Evolutionary conservation across 1,139 yeast species (phyloP).

Genomic region (Scheffersomyces insectosa): DNA sequence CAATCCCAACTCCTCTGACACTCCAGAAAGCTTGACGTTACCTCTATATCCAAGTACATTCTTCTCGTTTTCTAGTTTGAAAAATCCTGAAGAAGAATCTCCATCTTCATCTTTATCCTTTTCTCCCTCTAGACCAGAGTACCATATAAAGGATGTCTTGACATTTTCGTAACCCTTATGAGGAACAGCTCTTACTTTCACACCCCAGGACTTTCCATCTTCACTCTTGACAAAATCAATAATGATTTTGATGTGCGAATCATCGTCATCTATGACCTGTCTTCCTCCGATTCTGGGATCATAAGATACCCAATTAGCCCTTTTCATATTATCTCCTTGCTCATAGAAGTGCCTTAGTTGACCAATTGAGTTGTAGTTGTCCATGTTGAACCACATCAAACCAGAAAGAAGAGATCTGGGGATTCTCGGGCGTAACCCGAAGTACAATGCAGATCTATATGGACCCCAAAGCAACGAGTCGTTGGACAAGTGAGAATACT

Average conservation of each 20-base stretch:
- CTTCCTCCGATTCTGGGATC: conserved; percentile 90
- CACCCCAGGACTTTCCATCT: conserved; percentile 79
- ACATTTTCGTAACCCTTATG: conserved; percentile 47
- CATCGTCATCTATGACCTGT: conserved; percentile 70
- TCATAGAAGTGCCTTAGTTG: conserved; percentile 79
- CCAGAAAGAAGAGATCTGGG: conserved; percentile 83
- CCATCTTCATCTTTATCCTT: conserved; percentile 26
- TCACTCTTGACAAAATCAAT: conserved; percentile 76
- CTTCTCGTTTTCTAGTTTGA: conserved; percentile 31
- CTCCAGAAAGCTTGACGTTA: conserved; percentile 49
- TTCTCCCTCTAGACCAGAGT: conserved; percentile 71
- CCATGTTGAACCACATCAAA: conserved; percentile 83
- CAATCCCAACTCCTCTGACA: conserved; percentile 54
- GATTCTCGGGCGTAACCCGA: conserved; percentile 80
- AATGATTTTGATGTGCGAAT: conserved; percentile 59
- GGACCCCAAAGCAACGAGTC: conserved; percentile 79
- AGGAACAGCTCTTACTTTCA: conserved; percentile 65
- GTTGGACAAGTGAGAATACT: conserved; percentile 29
- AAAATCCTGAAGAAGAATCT: conserved; percentile 25
- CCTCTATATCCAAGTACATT: conserved; percentile 33
- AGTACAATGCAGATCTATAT: conserved; percentile 80
- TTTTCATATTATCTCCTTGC: conserved; percentile 67
- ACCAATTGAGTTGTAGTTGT: conserved; percentile 56
- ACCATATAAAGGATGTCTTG: conserved; percentile 71
- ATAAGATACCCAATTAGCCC: conserved; percentile 83